Percentiles rank a stretch among this genome's conserved stretches.
Conservation (phyloP, 2,329 filamentous ascomycete species). For the Fusarium sp. region DNA sequence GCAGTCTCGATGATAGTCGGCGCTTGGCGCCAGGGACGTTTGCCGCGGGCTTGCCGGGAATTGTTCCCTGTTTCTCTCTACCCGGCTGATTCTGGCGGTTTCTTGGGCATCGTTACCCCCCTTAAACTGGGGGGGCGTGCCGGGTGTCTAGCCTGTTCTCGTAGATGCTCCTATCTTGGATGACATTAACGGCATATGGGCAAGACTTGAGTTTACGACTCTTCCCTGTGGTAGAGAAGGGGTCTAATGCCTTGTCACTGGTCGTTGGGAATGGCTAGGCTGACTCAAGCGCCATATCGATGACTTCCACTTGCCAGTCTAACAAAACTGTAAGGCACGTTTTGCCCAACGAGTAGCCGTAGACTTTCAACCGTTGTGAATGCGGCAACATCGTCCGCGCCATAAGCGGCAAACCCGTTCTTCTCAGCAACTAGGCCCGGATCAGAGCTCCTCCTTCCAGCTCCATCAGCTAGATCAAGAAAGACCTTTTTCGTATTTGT, state of each 20-base stretch:
- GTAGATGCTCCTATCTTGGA: conserved; percentile 25
- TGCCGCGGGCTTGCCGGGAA: conserved; percentile 27
- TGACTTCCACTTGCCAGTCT: conserved; percentile 71
- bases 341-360: conserved; percentile 82
- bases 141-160: conserved; percentile 32
- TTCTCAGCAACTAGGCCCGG: conserved; percentile 76
- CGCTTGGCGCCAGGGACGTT: conserved; percentile 30
- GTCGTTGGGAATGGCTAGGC: neutral
- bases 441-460: conserved; percentile 67
- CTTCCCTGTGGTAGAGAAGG: neutral
- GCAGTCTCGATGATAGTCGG: conserved; percentile 6
- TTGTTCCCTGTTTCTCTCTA: conserved; percentile 21
- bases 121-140: conserved; percentile 21
- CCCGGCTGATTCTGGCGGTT: conserved; percentile 12
- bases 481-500: conserved; percentile 74
- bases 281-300: conserved; percentile 57
- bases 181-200: conserved; percentile 13
- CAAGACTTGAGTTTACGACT: neutral
- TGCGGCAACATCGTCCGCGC: conserved; percentile 80
- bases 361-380: conserved; percentile 88
- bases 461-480: conserved; percentile 77
- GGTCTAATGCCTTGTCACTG: neutral
- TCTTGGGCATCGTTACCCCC: conserved; percentile 18
- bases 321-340: conserved; percentile 89
- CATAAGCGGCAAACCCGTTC: conserved; percentile 83